Base-by-base conservation (phyloP, 2,329 filamentous ascomycete genomes). In the Cytospora schulzeri region DNA sequence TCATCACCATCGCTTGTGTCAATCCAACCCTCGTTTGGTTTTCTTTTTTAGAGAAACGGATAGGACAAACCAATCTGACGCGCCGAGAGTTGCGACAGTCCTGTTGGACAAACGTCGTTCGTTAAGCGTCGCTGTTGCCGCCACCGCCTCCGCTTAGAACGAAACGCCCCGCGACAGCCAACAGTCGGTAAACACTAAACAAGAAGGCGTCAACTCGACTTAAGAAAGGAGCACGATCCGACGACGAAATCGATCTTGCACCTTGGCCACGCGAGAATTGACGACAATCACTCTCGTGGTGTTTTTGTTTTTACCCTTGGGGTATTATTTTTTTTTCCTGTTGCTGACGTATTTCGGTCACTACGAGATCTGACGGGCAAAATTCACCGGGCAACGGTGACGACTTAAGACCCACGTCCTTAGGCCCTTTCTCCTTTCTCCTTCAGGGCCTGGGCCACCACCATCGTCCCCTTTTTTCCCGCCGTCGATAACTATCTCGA, bases 301-400 rank as follows among this genome's bases (percentile, higher is more conserved):
- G 38, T 38, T 57, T 22, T 57, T n/a, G 24, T 38, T 38, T 38
- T 12, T 19, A 57, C 35, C 53, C 19, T 62, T 57, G 31, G 54
- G 4, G 31, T n/a, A n/a, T n/a, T n/a, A n/a, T 57, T 54, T 52
- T 51, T 38, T n/a, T 50, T 28, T 26, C 38, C 28, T 22, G 17
- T 51, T 38, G 57, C 35, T 60, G 58, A 38, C 33, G 38, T 58
- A 58, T 50, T 50, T 53, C 29, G 57, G 22, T 55, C 57, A n/a
- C 28, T 64, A 53, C 52, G 41, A 41, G 28, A 38, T 33, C 57
- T 62, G 38, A 51, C 65, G 55, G 62, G 62, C 60, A 57, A 57
- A 62, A 53, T 62, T 61, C 53, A 57, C 62, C 53, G 33, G 55
- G 65, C 62, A 57, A 67, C 62, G 58, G 65, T 65, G 62, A 67